Evolutionary conservation across 768 basidiomycete genomes (phyloP).

Genomic region (Mycena polygramma): DNA sequence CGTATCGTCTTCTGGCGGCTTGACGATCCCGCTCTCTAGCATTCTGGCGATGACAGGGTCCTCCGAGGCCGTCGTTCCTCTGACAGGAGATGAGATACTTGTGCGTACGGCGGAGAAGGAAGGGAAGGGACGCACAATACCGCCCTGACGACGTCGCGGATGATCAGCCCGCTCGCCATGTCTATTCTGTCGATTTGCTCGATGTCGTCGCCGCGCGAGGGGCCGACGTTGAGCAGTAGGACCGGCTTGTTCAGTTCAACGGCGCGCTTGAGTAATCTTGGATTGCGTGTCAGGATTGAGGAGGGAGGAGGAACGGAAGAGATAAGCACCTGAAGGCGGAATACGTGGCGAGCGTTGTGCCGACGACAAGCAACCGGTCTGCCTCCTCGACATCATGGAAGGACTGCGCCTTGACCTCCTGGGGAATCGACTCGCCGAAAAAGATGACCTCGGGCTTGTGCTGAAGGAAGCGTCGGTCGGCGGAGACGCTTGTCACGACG

Average conservation of each 20-base stretch:
- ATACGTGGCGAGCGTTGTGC: constrained; percentile 94
- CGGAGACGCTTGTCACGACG: constrained; percentile 5
- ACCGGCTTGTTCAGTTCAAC: constrained; percentile 81
- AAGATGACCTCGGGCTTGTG: constrained; percentile 89
- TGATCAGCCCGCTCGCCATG: constrained; percentile 76
- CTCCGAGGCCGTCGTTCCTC: constrained; percentile 57
- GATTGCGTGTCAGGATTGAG: constrained; percentile 40
- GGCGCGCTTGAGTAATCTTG: constrained; percentile 85
- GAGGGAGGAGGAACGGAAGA: background rate
- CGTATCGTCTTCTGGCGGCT: constrained; percentile 59
- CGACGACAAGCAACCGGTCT: constrained; percentile 83
- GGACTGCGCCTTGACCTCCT: constrained; percentile 77
- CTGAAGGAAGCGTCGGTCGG: constrained; percentile 48
- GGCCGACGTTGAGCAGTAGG: constrained; percentile 88
- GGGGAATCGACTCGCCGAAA: constrained; percentile 90
- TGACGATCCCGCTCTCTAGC: constrained; percentile 70
- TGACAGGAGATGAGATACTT: constrained; percentile 41
- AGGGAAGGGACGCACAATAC: constrained; percentile 66
- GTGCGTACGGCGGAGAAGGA: background rate
- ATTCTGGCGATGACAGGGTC: constrained; percentile 65
- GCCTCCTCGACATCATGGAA: constrained; percentile 68
- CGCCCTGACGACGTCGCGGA: constrained; percentile 72
- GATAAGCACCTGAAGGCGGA: constrained; percentile 82
- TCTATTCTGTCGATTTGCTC: constrained; percentile 85
- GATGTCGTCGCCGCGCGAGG: constrained; percentile 84